Evolutionary conservation across 2,329 filamentous ascomycete species (phyloP).

Genomic region (Cryphonectria japonica): DNA sequence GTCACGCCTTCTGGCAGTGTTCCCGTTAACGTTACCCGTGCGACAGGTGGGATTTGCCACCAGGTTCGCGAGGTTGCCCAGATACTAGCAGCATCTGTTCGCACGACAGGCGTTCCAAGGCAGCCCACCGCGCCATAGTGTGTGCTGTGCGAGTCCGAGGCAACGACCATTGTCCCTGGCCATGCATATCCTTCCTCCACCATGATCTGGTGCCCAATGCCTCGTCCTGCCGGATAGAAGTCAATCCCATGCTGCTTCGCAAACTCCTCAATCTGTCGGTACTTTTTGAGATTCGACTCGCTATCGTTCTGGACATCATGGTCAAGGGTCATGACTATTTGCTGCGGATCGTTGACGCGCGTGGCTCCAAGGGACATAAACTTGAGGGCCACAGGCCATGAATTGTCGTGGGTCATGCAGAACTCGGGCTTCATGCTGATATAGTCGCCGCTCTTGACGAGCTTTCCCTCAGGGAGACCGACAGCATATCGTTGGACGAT

Average conservation of each 20-base stretch:
- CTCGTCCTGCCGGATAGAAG: slow-evolving; percentile 76
- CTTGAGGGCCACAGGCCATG: slow-evolving; percentile 59
- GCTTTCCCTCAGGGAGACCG: background rate
- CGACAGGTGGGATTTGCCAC: slow-evolving; percentile 87
- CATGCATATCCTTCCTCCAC: slow-evolving; percentile 76
- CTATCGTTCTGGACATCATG: slow-evolving; percentile 88
- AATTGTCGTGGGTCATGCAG: slow-evolving; percentile 81
- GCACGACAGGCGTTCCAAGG: slow-evolving; percentile 79
- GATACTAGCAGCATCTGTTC: slow-evolving; percentile 85
- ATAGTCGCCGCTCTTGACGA: slow-evolving; percentile 79
- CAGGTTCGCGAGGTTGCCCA: slow-evolving; percentile 84
- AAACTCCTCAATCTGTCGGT: slow-evolving; percentile 79
- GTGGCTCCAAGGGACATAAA: slow-evolving; percentile 83
- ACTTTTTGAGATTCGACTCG: slow-evolving; percentile 81
- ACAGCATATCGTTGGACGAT: background rate
- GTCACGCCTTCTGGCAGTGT: slow-evolving; percentile 77
- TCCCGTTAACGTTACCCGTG: slow-evolving; percentile 78
- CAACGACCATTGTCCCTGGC: slow-evolving; percentile 84
- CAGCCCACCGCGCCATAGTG: slow-evolving; percentile 82
- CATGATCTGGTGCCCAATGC: slow-evolving; percentile 93
- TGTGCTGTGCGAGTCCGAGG: slow-evolving; percentile 77
- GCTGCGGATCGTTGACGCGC: slow-evolving; percentile 69
- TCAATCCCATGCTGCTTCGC: slow-evolving; percentile 75
- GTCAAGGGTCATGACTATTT: slow-evolving; percentile 83
- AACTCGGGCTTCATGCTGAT: slow-evolving; percentile 72